Base-by-base conservation (phyloP, 2,329 filamentous ascomycete species). In the Hysterium pulicare region DNA sequence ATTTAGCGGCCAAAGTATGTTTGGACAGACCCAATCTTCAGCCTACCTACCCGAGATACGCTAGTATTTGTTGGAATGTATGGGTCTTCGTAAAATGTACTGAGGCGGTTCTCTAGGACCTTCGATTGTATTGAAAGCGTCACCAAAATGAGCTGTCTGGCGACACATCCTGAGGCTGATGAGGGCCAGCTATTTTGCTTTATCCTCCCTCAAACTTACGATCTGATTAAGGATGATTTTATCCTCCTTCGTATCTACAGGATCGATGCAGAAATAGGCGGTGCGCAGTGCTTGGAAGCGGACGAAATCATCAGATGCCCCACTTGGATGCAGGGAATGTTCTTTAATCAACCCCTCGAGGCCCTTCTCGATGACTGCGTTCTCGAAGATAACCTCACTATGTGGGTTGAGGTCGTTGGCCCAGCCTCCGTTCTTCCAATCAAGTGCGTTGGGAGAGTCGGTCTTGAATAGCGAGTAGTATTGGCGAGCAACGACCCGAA, bases 241-340 rank as follows among this genome's bases (percentile, higher is more conserved):
- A n/a, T 88, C 86, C 31, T 64, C 66, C 0, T 61, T 68, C 0
- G 82, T 87, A 57, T 95, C 89, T n/a, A n/a, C n/a, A 4, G 45
- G 54, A 63, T 96, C 90, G 65, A 94, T 75, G 73, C 82, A 82
- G 70, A 93, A 93, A 64, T 94, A 95, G 8, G 85, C 91, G 33
- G 91, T 86, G 20, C 91, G 79, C 76, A 95, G 83, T 2, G 83
- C 91, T 74, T 97, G 91, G 77, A 97, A 97, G 36, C 91, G 77
- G 5, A 96, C 84, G 41, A 69, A 52, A n/a, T 61, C 57, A 45
- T 70, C 67, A 9, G 63, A 66, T 1, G 56, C 59, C 1, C 58
- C 61, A 20, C 51, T 59, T 3, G 61, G 51, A 19, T 64, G 54
- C 4, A 64, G 42, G 1, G 55, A 56, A n/a, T 59, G 62, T 46